Percentiles rank a stretch among this genome's conserved stretches.
These are phyloP conservation scores for Penicillium brasilianum DNA, from an alignment of 2,329 filamentous ascomycete genomes.

Conservation along the genomic window DNA sequence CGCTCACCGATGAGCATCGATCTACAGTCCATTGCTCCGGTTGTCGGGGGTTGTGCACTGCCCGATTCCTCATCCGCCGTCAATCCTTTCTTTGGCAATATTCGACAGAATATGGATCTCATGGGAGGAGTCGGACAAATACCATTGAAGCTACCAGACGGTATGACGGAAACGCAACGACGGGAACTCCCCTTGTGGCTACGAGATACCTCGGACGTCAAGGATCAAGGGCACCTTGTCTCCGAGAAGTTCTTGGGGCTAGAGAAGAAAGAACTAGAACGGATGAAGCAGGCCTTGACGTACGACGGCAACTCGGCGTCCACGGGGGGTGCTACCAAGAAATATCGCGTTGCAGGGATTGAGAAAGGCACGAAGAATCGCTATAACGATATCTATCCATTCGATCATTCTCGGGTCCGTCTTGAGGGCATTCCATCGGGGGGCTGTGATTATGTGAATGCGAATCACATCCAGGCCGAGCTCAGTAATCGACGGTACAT, in stretches of 20 bases:
- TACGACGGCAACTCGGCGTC: slow-evolving; percentile 59
- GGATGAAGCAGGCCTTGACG: slow-evolving; percentile 85
- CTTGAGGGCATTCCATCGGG: slow-evolving; percentile 70
- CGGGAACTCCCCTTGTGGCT: slow-evolving; percentile 77
- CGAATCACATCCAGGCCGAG: slow-evolving; percentile 79
- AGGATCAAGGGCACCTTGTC: slow-evolving; percentile 77
- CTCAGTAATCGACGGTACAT: slow-evolving; percentile 92
- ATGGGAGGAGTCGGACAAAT: slow-evolving; percentile 90
- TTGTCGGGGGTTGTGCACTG: slow-evolving; percentile 88
- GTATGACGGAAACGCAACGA: slow-evolving; percentile 54
- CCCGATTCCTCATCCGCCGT: slow-evolving; percentile 68
- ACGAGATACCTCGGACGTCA: slow-evolving; percentile 65
- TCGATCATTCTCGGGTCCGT: slow-evolving; percentile 88
- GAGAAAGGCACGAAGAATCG: slow-evolving; percentile 95
- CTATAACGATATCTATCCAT: slow-evolving; percentile 97
- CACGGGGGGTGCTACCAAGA: slow-evolving; percentile 46
- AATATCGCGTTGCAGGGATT: slow-evolving; percentile 82
- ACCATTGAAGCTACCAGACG: slow-evolving; percentile 62
- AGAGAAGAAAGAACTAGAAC: slow-evolving; percentile 81
- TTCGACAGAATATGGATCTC: slow-evolving; percentile 94
- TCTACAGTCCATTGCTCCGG: slow-evolving; percentile 67
- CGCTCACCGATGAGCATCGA: slow-evolving; percentile 58
- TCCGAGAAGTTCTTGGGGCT: slow-evolving; percentile 83
- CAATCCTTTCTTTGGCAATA: slow-evolving; percentile 95
- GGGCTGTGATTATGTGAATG: slow-evolving; percentile 93